These are phyloP conservation scores for Geranium brycei DNA, from an alignment of 345 rosid genomes.

Conservation along the genomic window DNA sequence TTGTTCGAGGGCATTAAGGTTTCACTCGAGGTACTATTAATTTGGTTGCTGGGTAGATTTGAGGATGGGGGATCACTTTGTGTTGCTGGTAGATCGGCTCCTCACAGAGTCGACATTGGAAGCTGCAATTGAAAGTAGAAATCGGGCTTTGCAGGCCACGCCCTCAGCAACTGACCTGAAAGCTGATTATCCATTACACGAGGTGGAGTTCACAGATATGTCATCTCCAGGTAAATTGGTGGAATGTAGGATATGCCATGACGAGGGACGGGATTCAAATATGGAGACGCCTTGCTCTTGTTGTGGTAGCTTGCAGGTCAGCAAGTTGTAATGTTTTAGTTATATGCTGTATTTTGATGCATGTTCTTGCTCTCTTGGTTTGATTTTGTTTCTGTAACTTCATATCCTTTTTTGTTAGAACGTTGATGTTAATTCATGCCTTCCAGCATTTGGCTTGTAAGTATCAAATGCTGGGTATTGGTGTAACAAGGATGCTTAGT, in stretches of 20 bases:
- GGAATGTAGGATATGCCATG: slow-evolving; percentile 94
- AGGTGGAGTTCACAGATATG: slow-evolving; percentile 31
- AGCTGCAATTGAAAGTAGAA: slow-evolving; percentile 74
- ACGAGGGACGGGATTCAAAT: slow-evolving; percentile 63
- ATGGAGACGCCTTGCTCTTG: slow-evolving; percentile 95
- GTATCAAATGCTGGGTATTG: no score
- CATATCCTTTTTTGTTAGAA: neutral
- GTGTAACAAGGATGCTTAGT: no score
- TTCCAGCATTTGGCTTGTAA: no score
- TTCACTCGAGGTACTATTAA: neutral
- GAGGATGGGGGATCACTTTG: slow-evolving; percentile 84
- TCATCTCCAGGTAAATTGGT: slow-evolving; percentile 37
- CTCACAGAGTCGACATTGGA: slow-evolving; percentile 70
- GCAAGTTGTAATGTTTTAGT: slow-evolving; percentile 8
- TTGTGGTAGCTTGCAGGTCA: slow-evolving; percentile 82
- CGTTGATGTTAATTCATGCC: no score
- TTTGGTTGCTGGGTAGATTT: slow-evolving; percentile 12
- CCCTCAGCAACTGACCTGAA: slow-evolving; percentile 15
- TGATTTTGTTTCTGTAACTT: neutral
- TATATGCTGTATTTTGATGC: neutral
- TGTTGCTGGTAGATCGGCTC: slow-evolving; percentile 71
- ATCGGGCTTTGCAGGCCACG: slow-evolving; percentile 29
- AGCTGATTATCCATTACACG: slow-evolving; percentile 14
- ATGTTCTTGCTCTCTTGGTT: no score
- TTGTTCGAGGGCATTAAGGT: slow-evolving; percentile 10